Base-by-base conservation (phyloP, 2,329 filamentous ascomycete genomes). In the Penicillium hordei region DNA sequence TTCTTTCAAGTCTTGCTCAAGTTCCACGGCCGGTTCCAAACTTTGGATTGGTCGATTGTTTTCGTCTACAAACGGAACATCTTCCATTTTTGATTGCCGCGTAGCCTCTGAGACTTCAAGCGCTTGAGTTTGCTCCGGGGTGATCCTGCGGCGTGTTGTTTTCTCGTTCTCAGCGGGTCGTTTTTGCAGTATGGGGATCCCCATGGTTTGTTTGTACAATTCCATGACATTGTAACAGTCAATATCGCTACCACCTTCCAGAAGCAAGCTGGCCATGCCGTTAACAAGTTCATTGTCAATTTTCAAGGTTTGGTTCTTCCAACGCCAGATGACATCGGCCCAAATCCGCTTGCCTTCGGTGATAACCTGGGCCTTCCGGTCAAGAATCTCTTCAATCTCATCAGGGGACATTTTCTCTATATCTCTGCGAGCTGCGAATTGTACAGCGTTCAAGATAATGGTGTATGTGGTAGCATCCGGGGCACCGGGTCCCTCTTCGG, bases 141-240 rank as follows among this genome's bases (percentile, higher is more conserved):
- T 44, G 43, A 52, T 31, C 19, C 49, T 50, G 25, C 53, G 58
- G 27, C 55, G 55, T 13, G 55, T 43, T 25, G 49, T 40, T 15
- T 57, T 65, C 5, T 54, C 23, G n/a, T 29, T 56, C 38, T 60
- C 57, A 6, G 60, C 34, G 5, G 73, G 72, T 25, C 68, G 51
- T n/a, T 63, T 62, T 12, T 65, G 64, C 13, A 73, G 55, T 36
- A 76, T 69, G 6, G 88, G 85, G 42, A 96, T 83, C 46, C 85
- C 83, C 86, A 93, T 93, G 0, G 91, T 90, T 74, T 96, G 88
- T 64, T 91, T 83, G n/a, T 95, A 75, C 21, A 97, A 79, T 39
- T 84, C 84, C 23, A 96, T 81, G 2, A 96, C 79, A 65, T 91
- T 85, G 60, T 89, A 85, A 73, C 83, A 87, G 65, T 94, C 87